Base-by-base conservation (phyloP, 371 early-diverging fungal genomes). In the Coemansia sp. region DNA sequence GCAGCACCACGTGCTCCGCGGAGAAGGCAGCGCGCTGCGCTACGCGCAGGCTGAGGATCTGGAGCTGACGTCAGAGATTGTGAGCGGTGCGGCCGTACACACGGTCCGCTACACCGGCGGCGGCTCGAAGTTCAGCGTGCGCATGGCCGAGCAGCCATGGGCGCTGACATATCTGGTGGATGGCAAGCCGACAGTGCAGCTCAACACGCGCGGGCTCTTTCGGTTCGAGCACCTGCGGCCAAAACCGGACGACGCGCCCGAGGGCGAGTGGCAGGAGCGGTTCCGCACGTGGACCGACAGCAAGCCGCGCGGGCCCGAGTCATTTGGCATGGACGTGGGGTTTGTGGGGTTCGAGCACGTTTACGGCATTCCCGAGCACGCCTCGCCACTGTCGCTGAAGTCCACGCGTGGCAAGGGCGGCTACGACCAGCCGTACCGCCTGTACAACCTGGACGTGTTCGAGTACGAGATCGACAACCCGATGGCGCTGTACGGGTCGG, bases 381-480 rank as follows among this genome's bases (percentile, higher is more conserved):
- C 96, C 2, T 74, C 94, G 26, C 80, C 86, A 34, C 85, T 93
- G 63, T 85, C 90, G 3, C 83, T 98, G 38, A 92, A 91, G 69
- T 82, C 90, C 20, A 97, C 97, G 5, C 82, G 87, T 75, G 96
- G 96, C 11, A 86, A 83, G 26, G 85, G 85, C 30, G 82, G 85
- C 1, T 96, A 96, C 76, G 78, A 79, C 5, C 95, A 97, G 35
- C 98, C 97, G 11, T 97, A 95, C 78, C 86, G 99, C n/a, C 83
- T 98, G 30, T 99, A 95, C 81, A 99, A 99, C 74, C 83, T 96
- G 49, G 99, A 99, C 72, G 98, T 98, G 14, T 98, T 98, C 78
- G 98, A 99, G 77, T 94, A 94, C 81, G 90, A 90, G 36, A 59
- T 90, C 38, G 94, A 99, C 80, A 91, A 84, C 68, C 94, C 96